These are phyloP conservation scores for Huntiella bhutanensis DNA, from an alignment of 2,329 filamentous ascomycete species.

Conservation along the genomic window DNA sequence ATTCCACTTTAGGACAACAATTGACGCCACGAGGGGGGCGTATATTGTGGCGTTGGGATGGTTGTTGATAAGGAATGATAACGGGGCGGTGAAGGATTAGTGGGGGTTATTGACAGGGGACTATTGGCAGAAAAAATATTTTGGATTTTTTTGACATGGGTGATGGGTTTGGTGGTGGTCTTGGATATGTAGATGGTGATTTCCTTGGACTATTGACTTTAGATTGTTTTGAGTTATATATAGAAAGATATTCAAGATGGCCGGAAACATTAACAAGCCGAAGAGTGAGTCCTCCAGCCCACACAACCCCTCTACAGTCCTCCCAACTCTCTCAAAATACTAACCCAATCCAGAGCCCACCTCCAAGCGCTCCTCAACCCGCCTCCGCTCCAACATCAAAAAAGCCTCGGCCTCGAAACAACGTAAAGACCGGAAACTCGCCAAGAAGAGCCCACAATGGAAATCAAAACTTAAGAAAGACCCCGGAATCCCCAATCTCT, in stretches of 20 bases:
- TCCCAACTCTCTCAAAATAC: neutral
- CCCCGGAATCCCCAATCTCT: constrained; percentile 89
- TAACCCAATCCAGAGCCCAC: constrained; percentile 49
- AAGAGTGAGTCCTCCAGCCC: constrained; percentile 23
- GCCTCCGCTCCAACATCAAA: constrained; percentile 86
- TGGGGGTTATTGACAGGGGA: constrained; percentile 5
- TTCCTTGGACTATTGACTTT: neutral
- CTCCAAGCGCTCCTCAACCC: constrained; percentile 80
- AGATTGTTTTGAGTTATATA: neutral
- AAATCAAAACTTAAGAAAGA: constrained; percentile 91
- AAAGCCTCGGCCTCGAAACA: constrained; percentile 84
- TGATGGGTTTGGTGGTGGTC: constrained; percentile 2
- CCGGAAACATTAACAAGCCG: constrained; percentile 34
- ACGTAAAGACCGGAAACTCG: constrained; percentile 69
- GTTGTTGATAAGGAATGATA: constrained; percentile 2
- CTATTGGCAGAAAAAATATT: constrained; percentile 11
- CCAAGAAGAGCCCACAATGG: constrained; percentile 97
- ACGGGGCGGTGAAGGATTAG: neutral
- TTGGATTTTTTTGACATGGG: constrained; percentile 3
- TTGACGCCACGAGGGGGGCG: neutral
- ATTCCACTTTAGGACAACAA: neutral
- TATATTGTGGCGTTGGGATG: neutral
- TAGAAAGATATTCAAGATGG: constrained; percentile 21
- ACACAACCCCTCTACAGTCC: neutral
- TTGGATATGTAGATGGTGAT: constrained; percentile 1